Conservation (phyloP, 2,329 filamentous ascomycete genomes). For the Phialocephala sp. region DNA sequence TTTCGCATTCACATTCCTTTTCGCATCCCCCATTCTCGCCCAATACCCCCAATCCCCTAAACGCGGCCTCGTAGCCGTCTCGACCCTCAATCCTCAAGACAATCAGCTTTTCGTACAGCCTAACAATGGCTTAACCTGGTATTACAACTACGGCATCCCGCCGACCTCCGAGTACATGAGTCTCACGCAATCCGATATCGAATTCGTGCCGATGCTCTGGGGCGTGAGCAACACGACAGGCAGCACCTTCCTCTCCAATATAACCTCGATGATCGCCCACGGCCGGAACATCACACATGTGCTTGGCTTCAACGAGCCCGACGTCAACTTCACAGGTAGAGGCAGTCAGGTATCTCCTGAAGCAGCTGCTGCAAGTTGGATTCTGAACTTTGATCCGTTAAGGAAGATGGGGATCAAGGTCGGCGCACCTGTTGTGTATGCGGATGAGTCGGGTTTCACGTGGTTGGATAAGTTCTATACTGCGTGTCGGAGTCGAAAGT, state of each 20-base stretch:
- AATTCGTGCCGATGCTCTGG: constrained; percentile 86
- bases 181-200: constrained; percentile 59
- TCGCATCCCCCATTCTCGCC: constrained; percentile 18
- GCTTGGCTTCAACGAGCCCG: constrained; percentile 80
- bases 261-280: constrained; percentile 59
- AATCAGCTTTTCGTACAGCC: constrained; percentile 66
- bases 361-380: constrained; percentile 71
- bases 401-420: constrained; percentile 67
- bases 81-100: constrained; percentile 60
- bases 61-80: constrained; percentile 75
- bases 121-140: constrained; percentile 73
- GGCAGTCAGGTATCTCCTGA: constrained; percentile 66
- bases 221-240: constrained; percentile 58
- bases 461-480: constrained; percentile 72
- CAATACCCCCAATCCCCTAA: constrained; percentile 54
- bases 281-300: constrained; percentile 68
- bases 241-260: constrained; percentile 64
- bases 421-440: constrained; percentile 50
- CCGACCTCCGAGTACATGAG: constrained; percentile 60
- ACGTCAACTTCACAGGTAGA: constrained; percentile 51
- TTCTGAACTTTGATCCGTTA: constrained; percentile 72
- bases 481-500: constrained; percentile 58
- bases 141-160: constrained; percentile 75
- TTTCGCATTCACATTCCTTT: constrained; percentile 13
- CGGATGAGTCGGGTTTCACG: constrained; percentile 61